Conservation (phyloP, 345 rosid genomes). For the Syzygium aromaticum region DNA sequence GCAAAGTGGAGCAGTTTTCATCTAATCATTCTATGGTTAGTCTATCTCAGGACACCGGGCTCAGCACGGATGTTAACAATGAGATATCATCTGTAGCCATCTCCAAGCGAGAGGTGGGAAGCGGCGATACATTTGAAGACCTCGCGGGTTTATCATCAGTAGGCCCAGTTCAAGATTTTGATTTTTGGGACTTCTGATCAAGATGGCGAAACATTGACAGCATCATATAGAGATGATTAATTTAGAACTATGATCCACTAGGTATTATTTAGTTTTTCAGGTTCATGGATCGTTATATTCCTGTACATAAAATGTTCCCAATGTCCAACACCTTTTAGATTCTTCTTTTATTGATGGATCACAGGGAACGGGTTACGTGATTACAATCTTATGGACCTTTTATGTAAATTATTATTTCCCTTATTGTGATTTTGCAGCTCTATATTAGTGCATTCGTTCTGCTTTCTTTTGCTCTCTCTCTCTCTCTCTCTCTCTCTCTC, state of each 20-base stretch:
- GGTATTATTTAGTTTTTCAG: neutral
- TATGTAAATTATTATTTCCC: neutral
- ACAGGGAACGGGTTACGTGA: neutral
- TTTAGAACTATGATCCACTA: neutral
- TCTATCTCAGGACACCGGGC: slow-evolving; percentile 57
- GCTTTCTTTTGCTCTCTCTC: neutral
- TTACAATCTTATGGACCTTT: neutral
- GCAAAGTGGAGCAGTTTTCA: slow-evolving; percentile 50
- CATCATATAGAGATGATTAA: neutral
- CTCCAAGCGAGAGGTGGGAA: slow-evolving; percentile 26
- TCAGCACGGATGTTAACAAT: slow-evolving; percentile 46
- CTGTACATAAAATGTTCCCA: neutral
- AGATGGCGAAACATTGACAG: neutral
- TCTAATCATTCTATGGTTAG: slow-evolving; percentile 46
- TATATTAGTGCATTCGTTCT: neutral
- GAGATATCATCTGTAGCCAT: slow-evolving; percentile 34
- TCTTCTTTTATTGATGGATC: neutral
- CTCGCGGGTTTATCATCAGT: neutral
- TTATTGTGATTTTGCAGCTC: neutral
- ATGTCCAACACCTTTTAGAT: neutral
- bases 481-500: neutral
- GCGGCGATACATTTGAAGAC: neutral
- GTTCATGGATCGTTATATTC: neutral
- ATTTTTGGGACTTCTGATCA: neutral
- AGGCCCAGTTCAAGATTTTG: neutral